These are phyloP conservation scores for Colletotrichum noveboracense DNA, from an alignment of 2,329 filamentous ascomycete genomes.

Conservation along the genomic window DNA sequence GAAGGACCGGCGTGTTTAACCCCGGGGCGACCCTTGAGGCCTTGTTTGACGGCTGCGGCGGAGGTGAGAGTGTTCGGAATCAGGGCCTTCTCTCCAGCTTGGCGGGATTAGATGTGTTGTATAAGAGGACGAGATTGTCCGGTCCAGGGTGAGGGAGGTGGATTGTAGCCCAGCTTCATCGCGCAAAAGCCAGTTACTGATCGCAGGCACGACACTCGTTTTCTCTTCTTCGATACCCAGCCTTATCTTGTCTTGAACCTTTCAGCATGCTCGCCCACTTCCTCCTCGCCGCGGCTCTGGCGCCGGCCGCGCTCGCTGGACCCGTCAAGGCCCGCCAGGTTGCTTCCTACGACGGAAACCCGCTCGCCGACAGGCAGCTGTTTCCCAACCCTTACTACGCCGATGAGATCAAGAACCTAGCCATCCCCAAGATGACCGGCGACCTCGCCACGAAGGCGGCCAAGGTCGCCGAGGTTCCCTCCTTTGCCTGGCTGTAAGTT, in stretches of 20 bases:
- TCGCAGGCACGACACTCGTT: neutral
- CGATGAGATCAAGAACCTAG: slow-evolving; percentile 44
- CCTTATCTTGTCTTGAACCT: neutral
- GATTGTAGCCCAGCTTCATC: neutral
- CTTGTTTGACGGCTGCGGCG: neutral
- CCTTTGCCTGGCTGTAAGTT: slow-evolving; percentile 33
- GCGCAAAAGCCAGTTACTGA: neutral
- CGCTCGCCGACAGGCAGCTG: slow-evolving; percentile 36
- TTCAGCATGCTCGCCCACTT: neutral
- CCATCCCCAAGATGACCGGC: slow-evolving; percentile 57
- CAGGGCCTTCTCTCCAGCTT: slow-evolving; percentile 1
- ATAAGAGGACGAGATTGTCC: neutral
- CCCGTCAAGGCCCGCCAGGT: slow-evolving; percentile 8
- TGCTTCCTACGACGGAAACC: slow-evolving; percentile 38
- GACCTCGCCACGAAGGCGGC: slow-evolving; percentile 44
- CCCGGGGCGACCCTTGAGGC: neutral
- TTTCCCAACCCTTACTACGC: slow-evolving; percentile 42
- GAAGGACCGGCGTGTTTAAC: neutral
- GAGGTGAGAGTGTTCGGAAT: neutral
- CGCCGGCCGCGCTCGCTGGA: slow-evolving; percentile 7
- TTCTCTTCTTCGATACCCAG: neutral
- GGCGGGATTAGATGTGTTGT: neutral
- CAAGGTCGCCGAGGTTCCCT: slow-evolving; percentile 33
- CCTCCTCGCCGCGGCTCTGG: slow-evolving; percentile 14
- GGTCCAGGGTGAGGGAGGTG: neutral